Conservation (phyloP, 2,329 filamentous ascomycete genomes). For the Diaporthe citri region DNA sequence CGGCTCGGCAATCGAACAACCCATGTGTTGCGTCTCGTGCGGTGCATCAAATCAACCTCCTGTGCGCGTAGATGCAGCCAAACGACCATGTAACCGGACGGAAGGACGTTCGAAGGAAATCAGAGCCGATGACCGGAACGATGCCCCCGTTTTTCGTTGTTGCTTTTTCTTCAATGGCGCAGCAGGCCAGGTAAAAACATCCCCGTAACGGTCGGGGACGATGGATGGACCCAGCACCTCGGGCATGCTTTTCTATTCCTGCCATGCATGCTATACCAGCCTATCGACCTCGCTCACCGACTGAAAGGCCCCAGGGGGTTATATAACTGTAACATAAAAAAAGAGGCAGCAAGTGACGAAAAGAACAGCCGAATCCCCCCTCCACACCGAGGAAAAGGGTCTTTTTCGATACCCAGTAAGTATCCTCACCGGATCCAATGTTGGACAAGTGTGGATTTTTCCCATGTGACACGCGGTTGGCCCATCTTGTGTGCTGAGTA, state of each 20-base stretch:
- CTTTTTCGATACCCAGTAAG: not conserved
- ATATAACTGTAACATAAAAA: conserved; percentile 23
- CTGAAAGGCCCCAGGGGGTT: not conserved
- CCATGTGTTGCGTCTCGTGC: not conserved
- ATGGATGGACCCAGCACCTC: not conserved
- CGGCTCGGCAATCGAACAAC: not conserved
- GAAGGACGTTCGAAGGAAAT: not conserved
- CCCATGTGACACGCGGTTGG: conserved; percentile 7
- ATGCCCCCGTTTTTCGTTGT: not conserved
- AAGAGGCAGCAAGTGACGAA: not conserved
- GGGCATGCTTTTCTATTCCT: not conserved
- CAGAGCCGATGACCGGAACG: conserved; percentile 5
- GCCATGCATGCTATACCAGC: not conserved
- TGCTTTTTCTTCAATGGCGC: not conserved
- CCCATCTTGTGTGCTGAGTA: not conserved
- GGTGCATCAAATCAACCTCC: not conserved
- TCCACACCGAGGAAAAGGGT: no score
- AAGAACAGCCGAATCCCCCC: not conserved
- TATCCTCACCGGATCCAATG: not conserved
- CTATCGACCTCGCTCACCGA: conserved; percentile 8
- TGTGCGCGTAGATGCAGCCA: not conserved
- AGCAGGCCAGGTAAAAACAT: not conserved
- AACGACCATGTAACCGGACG: not conserved
- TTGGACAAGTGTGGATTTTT: not conserved
- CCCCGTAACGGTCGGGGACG: not conserved